phyloP scores from a whole-genome alignment of 108 stramenopile species.

The Nannochloropsis gaditana region DNA sequence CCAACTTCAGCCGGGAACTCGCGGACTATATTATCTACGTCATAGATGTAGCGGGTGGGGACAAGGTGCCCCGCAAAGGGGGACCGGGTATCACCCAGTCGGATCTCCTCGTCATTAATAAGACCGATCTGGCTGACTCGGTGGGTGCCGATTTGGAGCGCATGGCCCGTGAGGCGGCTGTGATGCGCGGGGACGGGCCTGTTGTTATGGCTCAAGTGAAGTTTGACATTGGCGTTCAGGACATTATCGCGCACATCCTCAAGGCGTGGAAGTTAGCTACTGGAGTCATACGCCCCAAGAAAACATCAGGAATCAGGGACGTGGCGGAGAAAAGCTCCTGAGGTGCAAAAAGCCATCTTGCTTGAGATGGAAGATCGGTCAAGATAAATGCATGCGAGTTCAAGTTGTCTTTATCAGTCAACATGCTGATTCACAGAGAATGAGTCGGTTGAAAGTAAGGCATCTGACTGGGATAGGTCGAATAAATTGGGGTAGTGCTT shows the following conservation, averaged over 20 bases:
- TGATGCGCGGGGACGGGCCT: conserved; percentile 82
- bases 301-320: neutral
- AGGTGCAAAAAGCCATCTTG: too few species aligned
- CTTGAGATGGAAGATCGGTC: too few species aligned
- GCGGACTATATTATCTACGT: conserved; percentile 96
- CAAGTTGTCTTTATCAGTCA: too few species aligned
- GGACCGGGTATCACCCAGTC: conserved; percentile 95
- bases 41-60: conserved; percentile 97
- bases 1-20: conserved; percentile 85
- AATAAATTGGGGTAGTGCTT: too few species aligned
- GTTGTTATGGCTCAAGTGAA: conserved; percentile 88
- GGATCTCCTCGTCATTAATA: conserved; percentile 91
- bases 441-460: too few species aligned
- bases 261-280: neutral
- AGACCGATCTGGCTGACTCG: conserved; percentile 93
- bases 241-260: conserved; percentile 35
- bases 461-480: too few species aligned
- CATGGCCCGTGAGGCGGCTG: conserved; percentile 78
- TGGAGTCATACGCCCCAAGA: neutral
- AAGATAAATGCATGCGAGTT: too few species aligned
- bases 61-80: conserved; percentile 96
- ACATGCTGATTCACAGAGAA: too few species aligned
- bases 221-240: conserved; percentile 58
- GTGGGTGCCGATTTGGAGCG: conserved; percentile 87
- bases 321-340: too few species aligned